Percentiles rank a stretch among this genome's conserved stretches.
Conservation (phyloP, 106 monocot genomes). For the Platanthera guangdongensis region DNA sequence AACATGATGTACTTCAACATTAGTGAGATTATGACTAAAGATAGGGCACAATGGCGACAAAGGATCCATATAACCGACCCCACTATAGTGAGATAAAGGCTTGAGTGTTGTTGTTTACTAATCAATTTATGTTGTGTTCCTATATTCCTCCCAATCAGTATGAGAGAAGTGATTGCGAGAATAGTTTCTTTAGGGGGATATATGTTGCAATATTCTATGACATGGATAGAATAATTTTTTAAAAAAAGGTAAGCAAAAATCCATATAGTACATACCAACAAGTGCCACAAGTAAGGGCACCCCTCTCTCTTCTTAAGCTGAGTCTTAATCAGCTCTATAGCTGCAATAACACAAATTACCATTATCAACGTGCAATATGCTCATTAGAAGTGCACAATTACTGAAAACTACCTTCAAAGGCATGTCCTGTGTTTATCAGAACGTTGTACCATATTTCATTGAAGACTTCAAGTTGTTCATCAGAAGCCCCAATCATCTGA, state of each 20-base stretch:
- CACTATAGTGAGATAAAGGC: too few relatives aligned
- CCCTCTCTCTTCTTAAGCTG: slow-evolving; percentile 41
- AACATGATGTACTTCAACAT: too few relatives aligned
- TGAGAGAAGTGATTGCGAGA: not conserved
- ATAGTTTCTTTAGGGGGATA: not conserved
- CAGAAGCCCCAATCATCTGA: slow-evolving; percentile 83
- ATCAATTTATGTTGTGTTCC: not conserved
- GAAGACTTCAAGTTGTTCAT: slow-evolving; percentile 87
- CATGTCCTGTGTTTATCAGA: slow-evolving; percentile 38
- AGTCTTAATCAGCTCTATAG: slow-evolving; percentile 40
- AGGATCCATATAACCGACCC: too few relatives aligned
- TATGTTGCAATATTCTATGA: not conserved
- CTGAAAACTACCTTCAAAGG: slow-evolving; percentile 31
- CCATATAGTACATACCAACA: slow-evolving; percentile 44
- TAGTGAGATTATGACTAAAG: too few relatives aligned
- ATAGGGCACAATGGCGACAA: too few relatives aligned
- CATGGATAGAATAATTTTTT: not conserved
- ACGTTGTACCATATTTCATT: slow-evolving; percentile 70
- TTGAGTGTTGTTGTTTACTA: not conserved
- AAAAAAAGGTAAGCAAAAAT: not conserved
- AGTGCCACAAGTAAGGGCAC: slow-evolving; percentile 57
- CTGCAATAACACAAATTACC: slow-evolving; percentile 16
- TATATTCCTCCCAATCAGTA: not conserved
- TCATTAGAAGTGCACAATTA: not conserved
- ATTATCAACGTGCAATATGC: not conserved